These are phyloP conservation scores for Boletus pseudopeckii DNA, from an alignment of 768 basidiomycete species.

Conservation along the genomic window DNA sequence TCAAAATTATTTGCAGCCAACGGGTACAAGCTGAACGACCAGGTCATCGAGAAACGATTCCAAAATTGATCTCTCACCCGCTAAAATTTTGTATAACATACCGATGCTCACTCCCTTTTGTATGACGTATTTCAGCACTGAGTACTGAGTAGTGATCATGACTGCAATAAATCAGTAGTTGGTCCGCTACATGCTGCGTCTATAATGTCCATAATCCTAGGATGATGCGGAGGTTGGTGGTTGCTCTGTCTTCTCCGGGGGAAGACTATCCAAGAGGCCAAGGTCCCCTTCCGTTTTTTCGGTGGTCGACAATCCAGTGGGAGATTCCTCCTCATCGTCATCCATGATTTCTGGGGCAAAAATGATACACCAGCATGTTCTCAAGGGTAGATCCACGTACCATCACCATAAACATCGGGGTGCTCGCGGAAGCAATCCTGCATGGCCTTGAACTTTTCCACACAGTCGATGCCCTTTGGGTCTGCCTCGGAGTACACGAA, in stretches of 20 bases:
- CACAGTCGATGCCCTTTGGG: slow-evolving; percentile 96
- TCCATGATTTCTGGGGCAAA: slow-evolving; percentile 56
- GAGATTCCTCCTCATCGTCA: slow-evolving; percentile 54
- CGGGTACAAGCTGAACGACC: slow-evolving; percentile 72
- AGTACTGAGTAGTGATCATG: slow-evolving; percentile 34
- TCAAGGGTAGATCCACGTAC: slow-evolving; percentile 43
- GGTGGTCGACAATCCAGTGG: not conserved
- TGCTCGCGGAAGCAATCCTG: slow-evolving; percentile 96
- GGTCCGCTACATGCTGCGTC: slow-evolving; percentile 18
- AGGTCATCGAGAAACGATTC: slow-evolving; percentile 74
- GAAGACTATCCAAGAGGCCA: not conserved
- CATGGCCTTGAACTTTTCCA: slow-evolving; percentile 97
- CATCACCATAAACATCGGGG: slow-evolving; percentile 93
- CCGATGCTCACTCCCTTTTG: slow-evolving; percentile 8
- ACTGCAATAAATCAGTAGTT: slow-evolving; percentile 26
- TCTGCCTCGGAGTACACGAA: slow-evolving; percentile 93
- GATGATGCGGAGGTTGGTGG: slow-evolving; percentile 12
- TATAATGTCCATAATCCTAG: slow-evolving; percentile 20
- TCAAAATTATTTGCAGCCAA: slow-evolving; percentile 85
- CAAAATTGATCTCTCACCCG: slow-evolving; percentile 29
- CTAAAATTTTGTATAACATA: slow-evolving; percentile 3
- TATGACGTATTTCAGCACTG: slow-evolving; percentile 19
- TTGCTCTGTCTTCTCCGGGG: slow-evolving; percentile 9
- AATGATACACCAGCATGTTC: slow-evolving; percentile 3
- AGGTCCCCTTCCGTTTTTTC: slow-evolving; percentile 8